Base-by-base conservation (phyloP, 2,329 filamentous ascomycete genomes). In the Pyrenochaeta sp. region DNA sequence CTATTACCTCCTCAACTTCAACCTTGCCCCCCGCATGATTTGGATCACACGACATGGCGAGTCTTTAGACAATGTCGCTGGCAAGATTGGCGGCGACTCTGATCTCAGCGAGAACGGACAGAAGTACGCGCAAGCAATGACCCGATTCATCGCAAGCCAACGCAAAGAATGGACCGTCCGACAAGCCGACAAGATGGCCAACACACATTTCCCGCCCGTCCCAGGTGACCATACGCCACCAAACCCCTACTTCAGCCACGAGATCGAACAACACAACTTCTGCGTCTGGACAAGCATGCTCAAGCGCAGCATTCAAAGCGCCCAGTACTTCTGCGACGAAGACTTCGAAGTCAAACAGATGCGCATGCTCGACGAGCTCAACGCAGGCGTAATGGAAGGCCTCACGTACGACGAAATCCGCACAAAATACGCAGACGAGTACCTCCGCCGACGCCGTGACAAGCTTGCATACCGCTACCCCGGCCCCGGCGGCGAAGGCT, bases 261-360 rank as follows among this genome's bases (percentile, higher is more conserved):
- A 78, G 13, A 61, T 65, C 22, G 78, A 79, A 28, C 86, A 91
- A 71, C 96, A 97, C 81, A 92, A 92, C 74, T 98, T 97, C 75
- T 99, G 95, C 77, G 92, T 99, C 15, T 99, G 95, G 95, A 97
- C 94, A 0, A 96, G 92, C 2, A 98, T 98, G 94, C 86, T 99
- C 62, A 90, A 91, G 74, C 91, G 95, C 64, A 93, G 91, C 59
- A 89, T 95, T 50, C 88, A 97, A 73, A 96, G 93, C 0, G 93
- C 91, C 0, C 88, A 95, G 64, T 90, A 91, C 76, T 99, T 98
- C 76, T 91, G 96, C 66, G 95, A 98, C 64, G 94, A 98, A 24
- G 92, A 97, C 52, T 78, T 94, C 75, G 95, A 98, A 66, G 89
- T 96, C 68, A 99, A 99, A 81, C 91, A 96, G 67, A 97, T 94